Base-by-base conservation (phyloP, 2,329 filamentous ascomycete species). In the Colletotrichum spaethianum region DNA sequence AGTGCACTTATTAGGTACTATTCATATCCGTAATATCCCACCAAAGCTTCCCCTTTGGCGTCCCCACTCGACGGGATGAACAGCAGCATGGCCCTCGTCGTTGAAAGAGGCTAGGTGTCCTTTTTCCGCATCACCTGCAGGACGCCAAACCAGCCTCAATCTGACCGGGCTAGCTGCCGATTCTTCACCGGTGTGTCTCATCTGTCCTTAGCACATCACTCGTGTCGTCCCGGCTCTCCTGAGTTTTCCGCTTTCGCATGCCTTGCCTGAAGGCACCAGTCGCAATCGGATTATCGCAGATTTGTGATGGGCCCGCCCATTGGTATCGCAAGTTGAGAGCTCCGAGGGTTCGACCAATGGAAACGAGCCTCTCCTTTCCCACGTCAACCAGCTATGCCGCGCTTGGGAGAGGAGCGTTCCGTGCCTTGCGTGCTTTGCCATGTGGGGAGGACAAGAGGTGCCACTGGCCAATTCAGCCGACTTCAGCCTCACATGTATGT, bases 71-170 rank as follows among this genome's bases (percentile, higher is more conserved):
- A 62, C 20, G 50, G 48, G 26, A 55, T 53, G 28, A 53, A 63
- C 59, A 63, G 68, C 57, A 59, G 46, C 64, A 33, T 50, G 57
- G 69, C 36, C 33, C 50, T 38, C 33, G 40, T 33, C 64, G 52
- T 72, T 44, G 28, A 63, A 72, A 63, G 28, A 66, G 70, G 46
- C 40, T 60, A 73, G 66, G 60, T 73, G 67, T 73, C 66, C 66
- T 73, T 65, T 65, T 66, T 28, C 38, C 40, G 53, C 33, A 55
- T 63, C 59, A 44, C 48, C 64, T 48, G 64, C 64, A 60, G 64
- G 48, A 67, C 50, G 44, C 50, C 64, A 23, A 18, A 38, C 63
- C 52, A 59, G 64, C 57, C 64, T 68, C 69, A 23, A 59, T 56
- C 40, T 48, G 56, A 40, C 44, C 26, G 42, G 59, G 33, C 44